Percentiles rank a stretch among this genome's conserved stretches.
Evolutionary conservation across 192 early-diverging fungal species (phyloP).

Genomic region (Coemansia aciculifera): DNA sequence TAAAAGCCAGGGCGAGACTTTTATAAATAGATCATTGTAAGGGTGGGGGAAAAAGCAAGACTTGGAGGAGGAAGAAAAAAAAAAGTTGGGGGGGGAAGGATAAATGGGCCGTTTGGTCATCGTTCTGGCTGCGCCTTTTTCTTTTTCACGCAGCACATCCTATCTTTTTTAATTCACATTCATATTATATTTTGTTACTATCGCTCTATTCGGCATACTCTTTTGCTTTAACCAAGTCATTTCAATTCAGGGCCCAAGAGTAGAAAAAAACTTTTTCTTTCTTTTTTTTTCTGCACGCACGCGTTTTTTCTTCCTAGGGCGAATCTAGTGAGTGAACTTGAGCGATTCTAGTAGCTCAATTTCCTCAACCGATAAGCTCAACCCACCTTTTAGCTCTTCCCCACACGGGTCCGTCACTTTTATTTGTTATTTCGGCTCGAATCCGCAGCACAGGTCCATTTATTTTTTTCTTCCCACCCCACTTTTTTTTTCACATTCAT

Average conservation of each 20-base stretch:
- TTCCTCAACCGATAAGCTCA: not conserved
- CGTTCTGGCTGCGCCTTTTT: conserved; percentile 35
- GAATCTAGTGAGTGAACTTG: not conserved
- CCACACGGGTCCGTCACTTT: not conserved
- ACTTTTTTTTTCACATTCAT: conserved; percentile 7
- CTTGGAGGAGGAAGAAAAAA: not conserved
- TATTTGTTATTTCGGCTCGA: not conserved
- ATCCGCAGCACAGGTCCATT: not conserved
- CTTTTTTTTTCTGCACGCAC: not conserved
- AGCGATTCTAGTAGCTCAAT: not conserved
- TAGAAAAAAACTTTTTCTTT: not conserved
- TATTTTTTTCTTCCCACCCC: not conserved
- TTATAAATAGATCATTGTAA: not conserved
- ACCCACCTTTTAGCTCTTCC: not conserved
- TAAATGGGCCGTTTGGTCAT: conserved; percentile 2
- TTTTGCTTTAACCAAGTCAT: not conserved
- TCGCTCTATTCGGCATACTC: not conserved
- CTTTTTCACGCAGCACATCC: conserved; percentile 13
- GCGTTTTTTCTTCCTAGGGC: not conserved
- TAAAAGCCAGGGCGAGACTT: not conserved
- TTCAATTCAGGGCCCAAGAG: not conserved
- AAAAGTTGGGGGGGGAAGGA: not conserved
- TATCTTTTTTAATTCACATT: conserved; percentile 7
- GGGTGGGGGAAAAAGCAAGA: not conserved
- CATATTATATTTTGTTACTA: not conserved